These are phyloP conservation scores for Nicotiana tomentosiformis DNA, from an alignment of 257 asterid genomes.

Conservation along the genomic window DNA sequence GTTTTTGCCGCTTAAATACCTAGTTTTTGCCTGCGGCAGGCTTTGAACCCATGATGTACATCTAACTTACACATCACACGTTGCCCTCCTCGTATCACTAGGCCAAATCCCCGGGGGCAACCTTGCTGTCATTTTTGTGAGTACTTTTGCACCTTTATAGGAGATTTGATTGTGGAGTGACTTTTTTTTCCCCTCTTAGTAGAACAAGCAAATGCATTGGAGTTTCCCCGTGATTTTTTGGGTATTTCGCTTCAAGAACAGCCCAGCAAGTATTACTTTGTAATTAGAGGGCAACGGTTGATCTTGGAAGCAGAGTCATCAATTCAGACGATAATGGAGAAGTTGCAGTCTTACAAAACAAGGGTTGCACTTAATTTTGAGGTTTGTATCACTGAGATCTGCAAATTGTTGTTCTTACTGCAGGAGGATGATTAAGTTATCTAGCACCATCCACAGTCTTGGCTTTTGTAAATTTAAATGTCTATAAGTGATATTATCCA, in stretches of 20 bases:
- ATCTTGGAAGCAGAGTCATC: conserved; percentile 76
- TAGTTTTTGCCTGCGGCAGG: neutral
- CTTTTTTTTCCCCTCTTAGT: conserved; percentile 27
- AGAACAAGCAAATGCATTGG: conserved; percentile 54
- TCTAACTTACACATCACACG: neutral
- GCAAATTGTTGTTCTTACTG: neutral
- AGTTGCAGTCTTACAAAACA: conserved; percentile 84
- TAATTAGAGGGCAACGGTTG: conserved; percentile 69
- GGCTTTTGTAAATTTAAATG: neutral
- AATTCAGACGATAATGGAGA: conserved; percentile 88
- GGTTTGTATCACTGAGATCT: conserved; percentile 35
- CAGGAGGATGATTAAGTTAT: neutral
- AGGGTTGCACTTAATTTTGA: conserved; percentile 84
- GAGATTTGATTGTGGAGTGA: conserved; percentile 21
- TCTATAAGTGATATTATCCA: neutral
- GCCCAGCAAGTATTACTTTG: conserved; percentile 64
- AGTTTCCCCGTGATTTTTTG: conserved; percentile 71
- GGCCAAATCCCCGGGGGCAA: too few relatives aligned
- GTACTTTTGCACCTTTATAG: neutral
- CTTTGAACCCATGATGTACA: neutral
- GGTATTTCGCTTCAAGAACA: conserved; percentile 88
- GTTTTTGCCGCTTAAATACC: neutral
- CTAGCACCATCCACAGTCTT: neutral
- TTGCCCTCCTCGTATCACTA: too few relatives aligned
- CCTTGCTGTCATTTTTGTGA: too few relatives aligned